Evolutionary conservation across 371 early-diverging fungal genomes (phyloP), one percentile per base, ranked within the genome.

Genomic region (Mortierella polycephala): DNA sequence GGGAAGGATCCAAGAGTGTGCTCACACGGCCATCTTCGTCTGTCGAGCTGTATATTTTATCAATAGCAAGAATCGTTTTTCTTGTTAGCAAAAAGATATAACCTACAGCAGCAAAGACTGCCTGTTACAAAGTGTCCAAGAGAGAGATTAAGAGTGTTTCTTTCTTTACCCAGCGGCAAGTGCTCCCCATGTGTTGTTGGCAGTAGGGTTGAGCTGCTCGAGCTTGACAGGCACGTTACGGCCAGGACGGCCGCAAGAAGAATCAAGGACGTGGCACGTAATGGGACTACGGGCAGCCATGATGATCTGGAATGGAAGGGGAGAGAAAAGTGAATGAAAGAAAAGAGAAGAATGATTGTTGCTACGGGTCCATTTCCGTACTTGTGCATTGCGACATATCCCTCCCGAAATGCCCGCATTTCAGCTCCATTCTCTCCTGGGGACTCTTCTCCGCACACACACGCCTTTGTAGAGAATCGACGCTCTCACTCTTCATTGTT

Each of bases 191-290:
- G 70, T 86, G 86, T 87, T 83, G 70, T 69, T 69, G 54, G 70
- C 70, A 37, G 70, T 47, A 50, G 70, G 16, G 64, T 69, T 63
- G 51, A 84, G 66, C 40, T 82, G 69, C 74, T 91, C 87, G 57
- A 94, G 88, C 57, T 81, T 84, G 63, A 95, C 90, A 41, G 80
- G 82, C 21, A 95, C 90, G 52, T 89, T 87, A 46, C 85, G 71
- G 7, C 93, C 95, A 16, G 96, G 95, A 53, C 72, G 72, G 62
- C 96, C 95, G 50, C 84, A 74, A 12, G 91, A 89, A 46, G 95
- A 92, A 74, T 94, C 93, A 30, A 96, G 89, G 51, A 96, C 91
- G 77, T 96, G 96, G 71, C 93, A 93, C 51, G 95, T 94, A 68
- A 95, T 90, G 65, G 91, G 92, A 62, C 91, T 90, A 47, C 64